Evolutionary conservation across 208 protist species (phyloP), one percentile per base, ranked within the genome.

Genomic region (Crithidia sp.): DNA sequence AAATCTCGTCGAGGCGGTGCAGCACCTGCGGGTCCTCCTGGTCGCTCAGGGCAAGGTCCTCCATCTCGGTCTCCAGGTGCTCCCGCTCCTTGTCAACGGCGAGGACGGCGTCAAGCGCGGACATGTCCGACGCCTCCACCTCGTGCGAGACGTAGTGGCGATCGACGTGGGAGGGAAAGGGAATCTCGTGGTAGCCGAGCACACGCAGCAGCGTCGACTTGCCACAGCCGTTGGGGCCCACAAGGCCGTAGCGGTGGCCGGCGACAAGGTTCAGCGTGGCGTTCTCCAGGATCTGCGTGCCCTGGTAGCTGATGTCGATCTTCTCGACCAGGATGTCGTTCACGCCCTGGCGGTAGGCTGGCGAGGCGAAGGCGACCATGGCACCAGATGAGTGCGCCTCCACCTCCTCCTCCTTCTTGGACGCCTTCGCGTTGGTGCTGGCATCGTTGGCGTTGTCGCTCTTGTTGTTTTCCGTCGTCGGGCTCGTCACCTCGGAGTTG

Each of bases 61-160:
- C 90, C 77, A 96, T 77, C 76, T 97, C 88, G 0, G 81, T 67
- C 62, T 96, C 89, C 19, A 96, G 84, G 47, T 82, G 54, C 64
- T 95, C 81, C 57, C 86, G 88, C 73, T 96, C 94, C 59, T 91
- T 92, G 81, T 94, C 88, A 7, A 94, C 91, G 3, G 86, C 79
- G 28, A 97, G 68, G 37, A 97, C 94, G 10, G 85, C 86, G 7
- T 97, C 90, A 14, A 97, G 75, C n/a, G 90, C 91, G 36, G 81
- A 80, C 80, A 88, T 86, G 61, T 97, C 91, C 8, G 82, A 89
- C 28, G 93, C 84, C 39, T 82, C 93, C 44, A 98, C 98, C 81
- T 99, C 98, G 68, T 99, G 97, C 55, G 98, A 98, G 28, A 99
- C 93, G 83, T 98, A 98, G 81, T 98, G 95, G 47, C 99, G 92